phyloP scores from a whole-genome alignment of 2,329 filamentous ascomycete species.

The Pyrenophora tritici-repentis region DNA sequence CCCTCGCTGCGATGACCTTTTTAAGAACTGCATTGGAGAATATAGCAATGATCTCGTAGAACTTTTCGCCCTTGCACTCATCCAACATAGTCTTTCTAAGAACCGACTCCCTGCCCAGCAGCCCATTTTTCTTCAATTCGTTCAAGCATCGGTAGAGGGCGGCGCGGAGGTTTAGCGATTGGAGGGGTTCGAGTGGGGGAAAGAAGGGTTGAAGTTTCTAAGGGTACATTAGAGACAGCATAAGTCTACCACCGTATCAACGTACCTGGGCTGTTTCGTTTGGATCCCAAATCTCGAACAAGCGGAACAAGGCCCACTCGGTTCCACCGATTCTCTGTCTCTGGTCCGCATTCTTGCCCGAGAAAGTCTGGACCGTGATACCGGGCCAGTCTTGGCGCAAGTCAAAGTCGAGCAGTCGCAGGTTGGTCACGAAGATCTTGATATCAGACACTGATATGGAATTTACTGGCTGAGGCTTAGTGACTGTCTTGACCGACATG shows the following conservation, averaged over 20 bases:
- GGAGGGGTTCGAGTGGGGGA: conserved; percentile 84
- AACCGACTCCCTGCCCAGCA: conserved; percentile 77
- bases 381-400: conserved; percentile 77
- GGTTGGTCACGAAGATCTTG: conserved; percentile 75
- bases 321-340: conserved; percentile 81
- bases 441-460: conserved; percentile 35
- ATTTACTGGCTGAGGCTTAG: conserved; percentile 27
- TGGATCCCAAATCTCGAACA: conserved; percentile 83
- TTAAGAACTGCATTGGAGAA: conserved; percentile 86
- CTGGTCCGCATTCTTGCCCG: conserved; percentile 71
- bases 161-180: conserved; percentile 87
- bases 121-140: conserved; percentile 83
- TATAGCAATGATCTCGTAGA: conserved; percentile 81
- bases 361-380: conserved; percentile 73
- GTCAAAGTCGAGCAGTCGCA: conserved; percentile 82
- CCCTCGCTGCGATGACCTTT: conserved; percentile 62
- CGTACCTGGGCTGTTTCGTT: conserved; percentile 73
- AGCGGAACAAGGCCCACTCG: conserved; percentile 89
- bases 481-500: conserved; percentile 41
- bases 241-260: background rate
- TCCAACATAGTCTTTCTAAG: conserved; percentile 95
- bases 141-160: conserved; percentile 81
- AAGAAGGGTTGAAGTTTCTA: conserved; percentile 90
- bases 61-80: conserved; percentile 88
- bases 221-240: background rate